Evolutionary conservation across 345 rosid genomes (phyloP).

Genomic region (Raphanus sativus): DNA sequence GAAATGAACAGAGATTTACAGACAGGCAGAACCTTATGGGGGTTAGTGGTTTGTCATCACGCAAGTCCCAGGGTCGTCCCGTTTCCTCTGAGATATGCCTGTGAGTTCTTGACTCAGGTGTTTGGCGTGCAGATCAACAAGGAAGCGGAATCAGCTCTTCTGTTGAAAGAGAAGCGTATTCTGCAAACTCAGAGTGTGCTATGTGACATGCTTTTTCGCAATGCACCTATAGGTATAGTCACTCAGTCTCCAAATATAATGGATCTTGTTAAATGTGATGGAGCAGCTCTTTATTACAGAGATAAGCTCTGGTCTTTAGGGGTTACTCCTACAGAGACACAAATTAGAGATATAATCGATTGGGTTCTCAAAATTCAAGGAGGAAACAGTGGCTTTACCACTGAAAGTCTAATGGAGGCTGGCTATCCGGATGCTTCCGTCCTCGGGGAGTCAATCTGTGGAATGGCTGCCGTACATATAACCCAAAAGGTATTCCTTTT

Average conservation of each 20-base stretch:
- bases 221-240: conserved; percentile 73
- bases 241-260: conserved; percentile 77
- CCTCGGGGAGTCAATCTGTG: conserved; percentile 69
- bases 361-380: conserved; percentile 71
- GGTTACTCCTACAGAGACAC: conserved; percentile 67
- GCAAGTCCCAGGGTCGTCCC: conserved; percentile 69
- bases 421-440: conserved; percentile 73
- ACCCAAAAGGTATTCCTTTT: conserved; percentile 68
- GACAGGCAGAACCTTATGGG: conserved; percentile 69
- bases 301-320: conserved; percentile 70
- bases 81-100: conserved; percentile 80
- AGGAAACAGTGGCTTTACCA: conserved; percentile 67
- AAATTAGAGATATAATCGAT: conserved; percentile 58
- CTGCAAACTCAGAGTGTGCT: conserved; percentile 69
- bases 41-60: conserved; percentile 92
- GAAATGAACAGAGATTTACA: conserved; percentile 45
- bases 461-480: conserved; percentile 68
- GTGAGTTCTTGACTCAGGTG: conserved; percentile 80
- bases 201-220: conserved; percentile 88
- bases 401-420: conserved; percentile 81
- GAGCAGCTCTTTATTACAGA: conserved; percentile 70
- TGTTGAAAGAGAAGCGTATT: conserved; percentile 69
- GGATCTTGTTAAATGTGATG: conserved; percentile 89
- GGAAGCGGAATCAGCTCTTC: conserved; percentile 69
- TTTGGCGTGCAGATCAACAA: conserved; percentile 75